phyloP scores from a whole-genome alignment of 345 rosid species.

The Populus alba region DNA sequence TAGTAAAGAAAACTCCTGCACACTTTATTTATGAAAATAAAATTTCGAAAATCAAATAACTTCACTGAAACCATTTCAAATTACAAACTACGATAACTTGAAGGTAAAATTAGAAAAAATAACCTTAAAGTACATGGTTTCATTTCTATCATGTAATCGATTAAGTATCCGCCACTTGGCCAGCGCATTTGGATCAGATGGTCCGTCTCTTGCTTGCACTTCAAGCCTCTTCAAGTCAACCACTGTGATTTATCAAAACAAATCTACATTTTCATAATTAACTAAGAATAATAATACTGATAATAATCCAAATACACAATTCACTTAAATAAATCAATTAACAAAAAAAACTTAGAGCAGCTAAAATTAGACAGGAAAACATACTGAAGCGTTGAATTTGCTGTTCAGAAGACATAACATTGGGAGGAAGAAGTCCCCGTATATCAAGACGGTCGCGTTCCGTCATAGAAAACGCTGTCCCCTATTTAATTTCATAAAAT shows the following conservation, averaged over 20 bases:
- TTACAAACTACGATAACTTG: background rate
- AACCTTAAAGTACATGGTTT: slow-evolving; percentile 93
- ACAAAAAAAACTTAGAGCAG: background rate
- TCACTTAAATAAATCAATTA: background rate
- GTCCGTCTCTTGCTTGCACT: slow-evolving; percentile 91
- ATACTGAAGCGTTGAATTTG: slow-evolving; percentile 91
- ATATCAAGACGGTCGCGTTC: slow-evolving; percentile 95
- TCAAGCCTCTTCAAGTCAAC: slow-evolving; percentile 86
- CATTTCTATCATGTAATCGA: slow-evolving; percentile 91
- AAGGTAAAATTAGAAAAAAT: background rate
- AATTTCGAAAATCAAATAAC: background rate
- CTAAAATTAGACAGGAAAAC: slow-evolving; percentile 17
- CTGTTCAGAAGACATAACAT: slow-evolving; percentile 75
- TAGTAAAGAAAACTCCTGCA: background rate
- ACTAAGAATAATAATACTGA: background rate
- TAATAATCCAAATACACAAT: too few species aligned
- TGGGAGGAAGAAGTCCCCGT: slow-evolving; percentile 95
- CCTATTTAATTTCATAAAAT: slow-evolving; percentile 33
- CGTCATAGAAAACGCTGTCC: slow-evolving; percentile 92
- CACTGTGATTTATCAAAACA: slow-evolving; percentile 45
- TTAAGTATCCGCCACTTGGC: slow-evolving; percentile 97
- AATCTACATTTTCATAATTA: slow-evolving; percentile 6
- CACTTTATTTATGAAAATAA: background rate
- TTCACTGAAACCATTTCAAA: background rate
- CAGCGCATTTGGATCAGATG: slow-evolving; percentile 82